Conservation (phyloP, 495 filamentous ascomycete species). For the Trypethelium eluteriae region DNA sequence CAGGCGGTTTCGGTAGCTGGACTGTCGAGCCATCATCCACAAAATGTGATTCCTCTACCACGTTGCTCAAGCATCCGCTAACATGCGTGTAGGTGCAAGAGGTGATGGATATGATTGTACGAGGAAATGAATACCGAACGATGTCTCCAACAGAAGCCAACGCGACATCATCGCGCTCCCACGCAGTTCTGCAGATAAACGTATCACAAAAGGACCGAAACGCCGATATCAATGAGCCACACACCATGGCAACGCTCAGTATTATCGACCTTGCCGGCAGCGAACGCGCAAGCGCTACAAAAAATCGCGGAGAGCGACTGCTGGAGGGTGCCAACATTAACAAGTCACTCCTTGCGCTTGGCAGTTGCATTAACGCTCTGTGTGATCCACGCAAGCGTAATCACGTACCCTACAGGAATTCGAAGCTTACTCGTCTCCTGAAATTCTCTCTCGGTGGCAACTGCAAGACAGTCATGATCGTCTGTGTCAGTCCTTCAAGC, state of each 20-base stretch:
- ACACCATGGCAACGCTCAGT: constrained; percentile 94
- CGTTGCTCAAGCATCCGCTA: background rate
- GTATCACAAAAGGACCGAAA: constrained; percentile 89
- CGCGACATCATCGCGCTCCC: constrained; percentile 93
- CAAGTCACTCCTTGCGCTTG: constrained; percentile 88
- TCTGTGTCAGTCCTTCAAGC: constrained; percentile 94
- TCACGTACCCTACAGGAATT: constrained; percentile 95
- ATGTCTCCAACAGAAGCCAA: constrained; percentile 98
- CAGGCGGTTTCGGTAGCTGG: constrained; percentile 89
- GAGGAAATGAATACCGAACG: constrained; percentile 87
- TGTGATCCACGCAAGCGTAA: constrained; percentile 89
- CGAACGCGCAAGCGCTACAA: constrained; percentile 91
- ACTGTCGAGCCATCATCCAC: constrained; percentile 83
- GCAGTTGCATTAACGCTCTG: constrained; percentile 97
- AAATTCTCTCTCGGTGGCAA: constrained; percentile 98
- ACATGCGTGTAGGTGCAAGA: constrained; percentile 47
- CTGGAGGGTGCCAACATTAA: constrained; percentile 98
- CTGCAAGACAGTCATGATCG: constrained; percentile 99
- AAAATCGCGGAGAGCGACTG: constrained; percentile 87
- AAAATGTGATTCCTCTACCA: constrained; percentile 47
- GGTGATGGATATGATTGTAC: constrained; percentile 99
- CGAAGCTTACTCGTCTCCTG: constrained; percentile 88
- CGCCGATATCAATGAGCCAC: constrained; percentile 84
- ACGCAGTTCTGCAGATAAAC: constrained; percentile 98
- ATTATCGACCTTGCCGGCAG: constrained; percentile 98